Conservation (phyloP, 192 early-diverging fungal species). For the Powellomyces hirtus region DNA sequence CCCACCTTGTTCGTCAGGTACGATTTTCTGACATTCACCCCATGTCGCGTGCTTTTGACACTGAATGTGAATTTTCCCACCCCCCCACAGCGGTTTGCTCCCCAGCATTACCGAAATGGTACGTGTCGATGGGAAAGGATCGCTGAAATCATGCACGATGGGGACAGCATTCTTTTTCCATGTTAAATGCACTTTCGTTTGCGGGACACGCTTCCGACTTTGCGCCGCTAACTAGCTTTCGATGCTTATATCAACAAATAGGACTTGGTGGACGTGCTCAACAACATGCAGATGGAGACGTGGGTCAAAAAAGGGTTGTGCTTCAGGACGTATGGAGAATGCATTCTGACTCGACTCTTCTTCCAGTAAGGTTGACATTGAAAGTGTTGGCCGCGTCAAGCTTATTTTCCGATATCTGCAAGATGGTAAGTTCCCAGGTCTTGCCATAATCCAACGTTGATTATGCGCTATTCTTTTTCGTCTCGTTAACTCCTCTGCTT, state of each 20-base stretch:
- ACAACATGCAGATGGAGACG: conserved; percentile 47
- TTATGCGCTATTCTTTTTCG: background rate
- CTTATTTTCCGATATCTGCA: conserved; percentile 46
- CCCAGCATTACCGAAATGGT: conserved; percentile 46
- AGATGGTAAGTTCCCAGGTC: conserved; percentile 42
- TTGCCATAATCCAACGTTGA: too few relatives aligned
- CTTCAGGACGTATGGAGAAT: too few relatives aligned
- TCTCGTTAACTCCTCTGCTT: background rate
- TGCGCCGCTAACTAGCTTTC: background rate
- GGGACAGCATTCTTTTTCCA: too few relatives aligned
- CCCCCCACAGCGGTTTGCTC: conserved; percentile 34
- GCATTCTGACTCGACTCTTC: too few relatives aligned
- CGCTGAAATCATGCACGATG: too few relatives aligned
- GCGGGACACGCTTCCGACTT: background rate
- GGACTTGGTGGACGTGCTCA: conserved; percentile 48
- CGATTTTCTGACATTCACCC: background rate
- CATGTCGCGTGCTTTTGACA: background rate
- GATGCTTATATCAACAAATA: background rate
- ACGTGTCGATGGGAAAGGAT: too few relatives aligned
- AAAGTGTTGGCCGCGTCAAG: conserved; percentile 29
- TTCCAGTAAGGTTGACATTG: conserved; percentile 10
- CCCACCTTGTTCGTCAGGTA: conserved; percentile 47
- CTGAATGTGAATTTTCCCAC: background rate
- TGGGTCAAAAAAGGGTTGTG: too few relatives aligned
- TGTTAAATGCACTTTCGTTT: too few relatives aligned